phyloP scores from a whole-genome alignment of 2,329 filamentous ascomycete species.

The Clarireedia monteithiana region DNA sequence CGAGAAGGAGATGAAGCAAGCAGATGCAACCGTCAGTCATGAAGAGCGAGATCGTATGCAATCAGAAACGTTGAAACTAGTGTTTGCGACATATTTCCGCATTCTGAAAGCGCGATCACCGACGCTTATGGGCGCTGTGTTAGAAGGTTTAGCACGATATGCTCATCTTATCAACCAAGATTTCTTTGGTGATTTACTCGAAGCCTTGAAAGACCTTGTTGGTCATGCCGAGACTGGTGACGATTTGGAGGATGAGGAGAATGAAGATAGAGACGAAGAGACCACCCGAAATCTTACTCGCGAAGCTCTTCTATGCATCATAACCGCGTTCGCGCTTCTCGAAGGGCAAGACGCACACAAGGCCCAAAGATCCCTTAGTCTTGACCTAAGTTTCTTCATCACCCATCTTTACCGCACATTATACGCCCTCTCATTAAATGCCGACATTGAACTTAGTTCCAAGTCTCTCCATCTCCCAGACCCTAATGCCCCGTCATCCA shows the following conservation, averaged over 20 bases:
- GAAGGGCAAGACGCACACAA: conserved; percentile 89
- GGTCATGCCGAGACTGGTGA: conserved; percentile 58
- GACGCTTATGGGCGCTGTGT: conserved; percentile 89
- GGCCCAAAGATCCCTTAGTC: conserved; percentile 69
- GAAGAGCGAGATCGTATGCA: conserved; percentile 93
- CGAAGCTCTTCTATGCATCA: conserved; percentile 86
- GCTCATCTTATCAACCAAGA: conserved; percentile 97
- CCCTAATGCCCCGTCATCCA: conserved; percentile 42
- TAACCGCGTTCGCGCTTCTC: conserved; percentile 92
- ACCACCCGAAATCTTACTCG: conserved; percentile 67
- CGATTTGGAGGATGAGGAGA: conserved; percentile 34
- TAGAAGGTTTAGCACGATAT: conserved; percentile 90
- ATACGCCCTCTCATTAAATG: conserved; percentile 67
- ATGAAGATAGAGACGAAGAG: conserved; percentile 37
- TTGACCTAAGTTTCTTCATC: conserved; percentile 93
- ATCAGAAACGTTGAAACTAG: conserved; percentile 88
- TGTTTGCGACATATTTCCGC: conserved; percentile 92
- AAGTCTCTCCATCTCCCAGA: conserved; percentile 67
- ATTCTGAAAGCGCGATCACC: conserved; percentile 78
- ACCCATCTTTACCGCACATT: conserved; percentile 87
- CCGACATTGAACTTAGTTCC: conserved; percentile 75
- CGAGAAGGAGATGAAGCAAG: conserved; percentile 88
- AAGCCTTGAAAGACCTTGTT: conserved; percentile 90
- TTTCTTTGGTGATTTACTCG: conserved; percentile 93
- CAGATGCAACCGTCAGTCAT: conserved; percentile 83